A percentile compares a stretch with the other conserved stretches of the same genome.
Evolutionary conservation across 106 monocot genomes (phyloP).

Genomic region (Dioscorea dumetorum): DNA sequence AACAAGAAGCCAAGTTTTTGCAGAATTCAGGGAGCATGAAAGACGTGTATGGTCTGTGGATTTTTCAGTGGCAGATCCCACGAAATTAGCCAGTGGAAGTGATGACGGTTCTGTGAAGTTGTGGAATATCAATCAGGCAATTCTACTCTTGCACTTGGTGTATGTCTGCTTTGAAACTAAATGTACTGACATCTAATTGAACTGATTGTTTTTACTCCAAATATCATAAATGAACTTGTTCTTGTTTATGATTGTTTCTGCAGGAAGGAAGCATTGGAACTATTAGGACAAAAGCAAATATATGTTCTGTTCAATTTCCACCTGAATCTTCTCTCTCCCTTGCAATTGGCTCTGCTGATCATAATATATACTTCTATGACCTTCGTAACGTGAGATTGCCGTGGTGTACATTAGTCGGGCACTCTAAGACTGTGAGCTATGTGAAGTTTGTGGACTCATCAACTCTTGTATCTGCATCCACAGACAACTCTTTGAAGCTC

Average conservation of each 20-base stretch:
- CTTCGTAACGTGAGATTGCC: slow-evolving; percentile 60
- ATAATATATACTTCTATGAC: slow-evolving; percentile 75
- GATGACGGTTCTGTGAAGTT: slow-evolving; percentile 45
- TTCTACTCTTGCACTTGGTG: slow-evolving; percentile 38
- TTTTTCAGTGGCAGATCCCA: slow-evolving; percentile 29
- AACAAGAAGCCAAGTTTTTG: slow-evolving; percentile 40
- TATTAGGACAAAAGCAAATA: slow-evolving; percentile 85
- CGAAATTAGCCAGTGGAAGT: slow-evolving; percentile 39
- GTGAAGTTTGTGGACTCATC: slow-evolving; percentile 72
- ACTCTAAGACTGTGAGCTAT: slow-evolving; percentile 86
- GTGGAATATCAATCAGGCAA: slow-evolving; percentile 56
- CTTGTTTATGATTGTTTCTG: slow-evolving; percentile 4
- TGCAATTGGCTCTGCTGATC: slow-evolving; percentile 90
- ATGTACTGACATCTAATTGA: slow-evolving; percentile 6
- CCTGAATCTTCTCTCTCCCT: slow-evolving; percentile 56
- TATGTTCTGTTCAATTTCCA: slow-evolving; percentile 87
- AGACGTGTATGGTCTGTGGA: slow-evolving; percentile 37
- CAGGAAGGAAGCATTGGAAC: slow-evolving; percentile 80
- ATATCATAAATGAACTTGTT: not conserved
- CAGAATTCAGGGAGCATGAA: slow-evolving; percentile 78
- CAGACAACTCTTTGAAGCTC: slow-evolving; percentile 75
- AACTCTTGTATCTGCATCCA: slow-evolving; percentile 61
- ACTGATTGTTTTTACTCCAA: not conserved
- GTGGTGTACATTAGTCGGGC: slow-evolving; percentile 53
- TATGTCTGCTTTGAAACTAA: slow-evolving; percentile 31